Evolutionary conservation across 208 protist species (phyloP), one percentile per base, ranked within the genome.

Genomic region (Acanthamoeba lugdunensis): DNA sequence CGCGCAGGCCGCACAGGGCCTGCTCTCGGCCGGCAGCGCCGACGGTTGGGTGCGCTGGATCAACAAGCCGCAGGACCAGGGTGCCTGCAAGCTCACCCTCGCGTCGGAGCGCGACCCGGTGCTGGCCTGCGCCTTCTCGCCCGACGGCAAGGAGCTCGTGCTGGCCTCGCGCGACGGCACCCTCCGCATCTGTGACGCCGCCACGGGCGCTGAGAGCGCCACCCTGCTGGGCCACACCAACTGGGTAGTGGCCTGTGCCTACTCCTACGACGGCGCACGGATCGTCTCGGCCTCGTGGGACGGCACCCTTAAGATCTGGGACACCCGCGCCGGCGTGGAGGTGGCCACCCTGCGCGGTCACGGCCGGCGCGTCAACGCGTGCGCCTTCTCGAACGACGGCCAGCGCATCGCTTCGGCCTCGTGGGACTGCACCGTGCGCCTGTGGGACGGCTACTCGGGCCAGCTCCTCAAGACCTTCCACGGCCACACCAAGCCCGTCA

Each of bases 21-120:
- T n/a, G 16, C 25, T 65, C 7, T 13, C 65, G n/a, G 65, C 30
- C 11, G 9, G 61, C 8, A 45, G 21, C 5, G 75, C 41, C 33
- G n/a, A 30, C 33, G 37, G 65, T 23, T 96, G 95, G 95, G 50
- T 96, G 11, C 71, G 91, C 23, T 96, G 93, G 92, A 11, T 91
- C 33, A 96, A 96, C 85, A 96, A 96, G 58, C 95, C 95, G 54
- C 87, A 96, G 77, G 41, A 37, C 8, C 82, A 63, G 41, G 48
- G 94, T 37, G 85, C 28, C 8, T 95, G 94, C 56, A 84, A 71
- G 50, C 58, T 95, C 61, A 96, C 95, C 0, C 58, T 96, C 0
- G 67, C 92, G 14, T 67, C 73, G 14, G 54, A 94, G 16, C 71
- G 65, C 11, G 94, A 94, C 18, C 85, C 87, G 16, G 90, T 96